Evolutionary conservation across 441 rosid genomes (phyloP), one percentile per base, ranked within the genome.

Genomic region (Brassica balearica): DNA sequence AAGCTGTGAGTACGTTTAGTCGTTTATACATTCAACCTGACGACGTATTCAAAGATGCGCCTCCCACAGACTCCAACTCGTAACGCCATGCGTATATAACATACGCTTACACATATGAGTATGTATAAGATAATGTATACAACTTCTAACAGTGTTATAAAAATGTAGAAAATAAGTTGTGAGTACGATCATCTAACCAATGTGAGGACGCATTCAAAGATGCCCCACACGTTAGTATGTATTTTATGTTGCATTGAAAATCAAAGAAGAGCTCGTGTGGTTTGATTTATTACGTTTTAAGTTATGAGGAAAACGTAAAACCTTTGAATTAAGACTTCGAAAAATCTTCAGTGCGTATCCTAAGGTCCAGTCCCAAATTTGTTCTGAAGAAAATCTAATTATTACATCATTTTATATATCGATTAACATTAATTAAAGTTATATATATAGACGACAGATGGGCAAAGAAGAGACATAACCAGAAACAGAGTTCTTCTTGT

Each of bases 191-290:
- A 72, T 73, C 43, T 7, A 66, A 15, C 19, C 0, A 8, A 15
- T 61, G 68, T 36, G 71, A 56, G 29, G 72, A 74, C 79, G 79
- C 32, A 69, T 80, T 80, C 79, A 74, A 80, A 69, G 68, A 10
- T 80, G 63, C 46, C 82, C 76, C 75, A 79, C 82, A 69, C 72
- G 82, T 46, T 69, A 68, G 70, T 68, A 8, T 46, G 11, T 55
- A 55, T 55, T 51, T 55, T 55, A 55, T 15, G 60, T 55, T 15
- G 10, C 60, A 55, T 17, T 55, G 60, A 55, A 55, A 55, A 55
- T 55, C 23, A 55, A 17, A 55, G 22, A 55, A 55, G 23, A 55
- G 60, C 10, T 55, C 60, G 60, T 55, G 23, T 55, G 11, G 60
- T 55, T 55, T 55, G 60, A 55, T 55, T 55, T 55, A 55, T 55